These are phyloP conservation scores for Eimeria brunetti DNA, from an alignment of 169 alveolate genomes.

Conservation along the genomic window DNA sequence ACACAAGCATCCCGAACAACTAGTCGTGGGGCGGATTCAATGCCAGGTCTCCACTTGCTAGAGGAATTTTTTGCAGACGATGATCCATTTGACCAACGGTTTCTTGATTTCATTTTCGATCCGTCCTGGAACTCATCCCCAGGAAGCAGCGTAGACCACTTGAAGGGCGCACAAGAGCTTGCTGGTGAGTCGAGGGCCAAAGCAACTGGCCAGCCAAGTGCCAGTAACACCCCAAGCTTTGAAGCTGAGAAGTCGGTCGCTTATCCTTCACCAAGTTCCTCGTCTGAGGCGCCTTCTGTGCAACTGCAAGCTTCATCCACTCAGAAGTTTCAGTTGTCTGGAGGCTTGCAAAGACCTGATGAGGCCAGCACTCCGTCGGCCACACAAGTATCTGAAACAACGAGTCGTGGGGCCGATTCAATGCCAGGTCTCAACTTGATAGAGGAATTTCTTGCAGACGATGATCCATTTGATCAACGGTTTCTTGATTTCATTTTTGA, in stretches of 20 bases:
- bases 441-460: background rate
- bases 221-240: too few relatives aligned
- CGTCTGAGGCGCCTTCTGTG: background rate
- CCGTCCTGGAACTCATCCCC: background rate
- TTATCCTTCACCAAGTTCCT: background rate
- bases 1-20: background rate
- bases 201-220: too few relatives aligned
- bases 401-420: background rate
- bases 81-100: too few relatives aligned
- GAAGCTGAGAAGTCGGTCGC: too few relatives aligned
- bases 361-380: background rate
- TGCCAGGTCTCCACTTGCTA: background rate
- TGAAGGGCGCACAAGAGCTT: too few relatives aligned
- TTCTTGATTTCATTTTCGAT: too few relatives aligned
- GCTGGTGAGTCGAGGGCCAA: too few relatives aligned
- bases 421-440: background rate
- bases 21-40: background rate
- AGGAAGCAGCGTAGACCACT: too few relatives aligned
- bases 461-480: background rate
- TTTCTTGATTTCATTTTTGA: background rate
- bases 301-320: background rate
- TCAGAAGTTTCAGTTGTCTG: background rate
- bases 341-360: background rate
- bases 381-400: background rate
- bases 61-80: background rate